Evolutionary conservation across 2,329 filamentous ascomycete species (phyloP), one percentile per base, ranked within the genome.

Genomic region (Trichophyton rubrum): DNA sequence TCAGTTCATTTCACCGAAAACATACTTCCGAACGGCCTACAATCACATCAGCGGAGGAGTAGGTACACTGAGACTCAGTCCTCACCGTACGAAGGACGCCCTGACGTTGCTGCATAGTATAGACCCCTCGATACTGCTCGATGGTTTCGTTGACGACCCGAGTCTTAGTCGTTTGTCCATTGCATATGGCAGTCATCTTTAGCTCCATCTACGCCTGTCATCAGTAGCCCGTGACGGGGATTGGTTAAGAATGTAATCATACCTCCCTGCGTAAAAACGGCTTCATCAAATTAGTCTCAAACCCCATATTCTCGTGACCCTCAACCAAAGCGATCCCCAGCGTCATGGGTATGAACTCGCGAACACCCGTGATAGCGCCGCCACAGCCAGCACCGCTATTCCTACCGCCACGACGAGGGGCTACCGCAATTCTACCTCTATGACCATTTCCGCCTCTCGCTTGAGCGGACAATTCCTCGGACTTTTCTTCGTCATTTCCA

Each of bases 401-500:
- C 59, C 59, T 56, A 33, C 59, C 59, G 1, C 59, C 59, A 51
- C 58, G 57, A 56, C 58, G 59, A 60, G 59, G 33, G 33, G 59
- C 45, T 56, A 56, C 49, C 41, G 45, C 49, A 30, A 15, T 27
- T 56, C 45, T 60, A 41, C 27, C 59, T 60, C 59, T 60, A 60
- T 49, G 59, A 45, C 47, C 30, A 56, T 56, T 60, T 41, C 59
- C 27, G 57, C 57, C 57, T 58, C 56, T 43, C 40, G 56, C 20
- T 58, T 58, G 56, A 38, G 56, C 38, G 49, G 59, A 22, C 47
- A 60, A 60, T 33, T 60, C 47, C 59, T 60, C 59, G 49, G 59
- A 56, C 47, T 56, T 49, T 56, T 60, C 58, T 56, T 60, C 49
- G 27, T 56, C 47, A 56, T 60, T 56, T 60, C 58, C 58, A 41